These are phyloP conservation scores for Cladophialophora immunda DNA, from an alignment of 2,329 filamentous ascomycete species.

Conservation along the genomic window DNA sequence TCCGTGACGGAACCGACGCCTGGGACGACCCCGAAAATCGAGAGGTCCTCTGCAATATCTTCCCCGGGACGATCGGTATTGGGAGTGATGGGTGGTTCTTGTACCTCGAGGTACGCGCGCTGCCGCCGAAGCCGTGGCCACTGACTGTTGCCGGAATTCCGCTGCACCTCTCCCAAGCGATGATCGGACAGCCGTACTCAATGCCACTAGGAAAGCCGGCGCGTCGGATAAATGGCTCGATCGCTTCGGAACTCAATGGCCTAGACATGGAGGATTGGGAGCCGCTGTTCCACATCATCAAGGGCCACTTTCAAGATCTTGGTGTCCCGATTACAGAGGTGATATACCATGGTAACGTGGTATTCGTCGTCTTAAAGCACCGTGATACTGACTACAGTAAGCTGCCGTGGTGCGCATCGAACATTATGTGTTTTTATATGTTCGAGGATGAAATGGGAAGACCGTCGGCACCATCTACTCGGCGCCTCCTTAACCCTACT, in stretches of 20 bases:
- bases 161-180: not conserved
- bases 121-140: constrained; percentile 12
- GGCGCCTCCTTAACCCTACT: not conserved
- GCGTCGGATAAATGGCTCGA: not conserved
- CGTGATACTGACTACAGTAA: not conserved
- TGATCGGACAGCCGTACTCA: not conserved
- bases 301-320: not conserved
- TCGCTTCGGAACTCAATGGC: constrained; percentile 1
- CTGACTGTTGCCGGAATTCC: constrained; percentile 2
- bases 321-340: not conserved
- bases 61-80: not conserved
- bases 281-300: constrained; percentile 15
- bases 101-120: not conserved
- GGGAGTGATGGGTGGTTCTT: not conserved
- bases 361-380: not conserved
- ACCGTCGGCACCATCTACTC: constrained; percentile 6
- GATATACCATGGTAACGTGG: not conserved
- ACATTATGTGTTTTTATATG: not conserved
- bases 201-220: not conserved
- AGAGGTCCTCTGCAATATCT: not conserved
- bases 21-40: not conserved
- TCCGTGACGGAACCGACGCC: not conserved
- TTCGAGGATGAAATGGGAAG: constrained; percentile 12
- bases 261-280: constrained; percentile 8
- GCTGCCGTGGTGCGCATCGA: not conserved